Base-by-base conservation (phyloP, 148 eudicot genomes). In the Vaccinium corymbosum region DNA sequence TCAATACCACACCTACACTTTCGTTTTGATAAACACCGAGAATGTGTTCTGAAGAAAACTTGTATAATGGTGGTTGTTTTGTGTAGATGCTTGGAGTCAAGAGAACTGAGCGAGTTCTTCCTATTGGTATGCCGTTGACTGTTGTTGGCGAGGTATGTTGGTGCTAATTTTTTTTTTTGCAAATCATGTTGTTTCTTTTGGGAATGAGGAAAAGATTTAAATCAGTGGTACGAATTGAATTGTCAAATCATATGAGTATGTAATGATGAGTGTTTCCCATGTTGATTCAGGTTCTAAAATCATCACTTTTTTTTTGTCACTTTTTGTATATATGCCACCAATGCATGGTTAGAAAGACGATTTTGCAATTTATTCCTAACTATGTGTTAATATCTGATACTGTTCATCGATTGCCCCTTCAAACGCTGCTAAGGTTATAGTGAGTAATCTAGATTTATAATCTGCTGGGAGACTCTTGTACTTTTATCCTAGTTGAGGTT, bases 81-180 rank as follows among this genome's bases (percentile, higher is more conserved):
- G 17, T 90, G 79, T 83, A 97, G 99, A 97, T 97, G 99, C 96
- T 97, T 84, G 99, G 99, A 76, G 97, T 95, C 85, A 95, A 94
- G 93, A 90, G 98, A 76, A 92, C 89, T 73, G 98, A 97, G 86
- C 93, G 99, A n/a, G 94, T 97, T 88, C 98, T 97, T 86, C 98
- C 98, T 79, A 92, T 94, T 81, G 98, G 99, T 70, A 89, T 94
- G 73, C 94, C 94, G 50, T 88, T 95, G 89, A 95, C 99, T 59
- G 91, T 90, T 73, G 90, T 91, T 80, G 95, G 95, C 53, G 92
- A 91, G 93, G 93, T 91, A 90, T 88, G 79, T 50, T 80, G 56
- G 73, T 68, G 73, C 73, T 29, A 27, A 1, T 17, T 27, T 68
- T 27, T 64, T 64, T 22, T 59, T 64, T 35, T 52, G 8, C 73